A percentile compares a stretch with the other conserved stretches of the same genome.
Conservation (phyloP, 1,139 yeast genomes). For the Pneumocystis carinii region DNA sequence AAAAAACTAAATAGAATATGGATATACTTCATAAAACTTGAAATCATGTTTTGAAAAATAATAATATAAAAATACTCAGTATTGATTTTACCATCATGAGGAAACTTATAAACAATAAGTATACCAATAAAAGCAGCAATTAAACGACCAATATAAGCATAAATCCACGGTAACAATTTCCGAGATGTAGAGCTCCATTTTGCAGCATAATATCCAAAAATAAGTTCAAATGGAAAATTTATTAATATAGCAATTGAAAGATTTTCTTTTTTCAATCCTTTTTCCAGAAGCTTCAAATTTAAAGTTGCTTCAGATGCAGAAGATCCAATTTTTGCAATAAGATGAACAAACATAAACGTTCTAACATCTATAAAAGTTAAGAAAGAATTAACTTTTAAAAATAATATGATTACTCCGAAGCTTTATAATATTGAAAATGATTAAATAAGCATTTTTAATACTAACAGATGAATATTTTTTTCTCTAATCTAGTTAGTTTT, state of each 20-base stretch:
- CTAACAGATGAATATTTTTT: conserved; percentile 22
- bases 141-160: conserved; percentile 76
- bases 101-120: conserved; percentile 57
- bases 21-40: conserved; percentile 36
- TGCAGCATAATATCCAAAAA: conserved; percentile 92
- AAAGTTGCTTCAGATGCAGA: conserved; percentile 96
- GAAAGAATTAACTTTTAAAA: not conserved
- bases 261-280: conserved; percentile 86
- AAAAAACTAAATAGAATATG: conserved; percentile 56
- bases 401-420: conserved; percentile 21
- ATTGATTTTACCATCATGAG: conserved; percentile 33
- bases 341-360: conserved; percentile 54
- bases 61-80: not conserved
- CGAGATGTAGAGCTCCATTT: conserved; percentile 72
- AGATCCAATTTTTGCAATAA: conserved; percentile 77
- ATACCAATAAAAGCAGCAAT: conserved; percentile 65
- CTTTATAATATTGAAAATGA: conserved; percentile 65
- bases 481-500: not conserved
- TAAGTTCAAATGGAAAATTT: conserved; percentile 89
- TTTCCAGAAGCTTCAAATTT: conserved; percentile 76
- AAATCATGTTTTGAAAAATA: not conserved
- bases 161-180: conserved; percentile 75
- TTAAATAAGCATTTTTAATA: conserved; percentile 39
- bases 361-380: conserved; percentile 37
- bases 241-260: conserved; percentile 81